Evolutionary conservation across 768 basidiomycete genomes (phyloP), one percentile per base, ranked within the genome.

Genomic region (Trametes sanguinea): DNA sequence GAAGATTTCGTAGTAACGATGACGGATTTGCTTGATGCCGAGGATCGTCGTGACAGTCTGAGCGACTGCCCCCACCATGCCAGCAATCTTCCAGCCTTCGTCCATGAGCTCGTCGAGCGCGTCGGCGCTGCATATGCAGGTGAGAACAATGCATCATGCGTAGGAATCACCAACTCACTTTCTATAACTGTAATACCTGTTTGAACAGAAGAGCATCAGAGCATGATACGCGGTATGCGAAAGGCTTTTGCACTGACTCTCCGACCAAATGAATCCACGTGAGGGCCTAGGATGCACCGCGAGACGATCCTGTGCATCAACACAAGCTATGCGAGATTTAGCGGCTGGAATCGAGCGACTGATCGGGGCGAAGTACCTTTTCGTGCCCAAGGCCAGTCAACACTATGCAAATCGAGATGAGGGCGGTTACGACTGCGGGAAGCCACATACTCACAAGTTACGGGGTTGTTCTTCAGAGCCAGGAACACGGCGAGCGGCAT

Each of bases 341-440:
- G 27, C 33, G 8, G 39, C 14, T 6, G 40, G 22, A 22, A 22
- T 22, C 22, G 22, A 22, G 22, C 22, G 22, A 22, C 22, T 2
- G 10, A 27, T n/a, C 27, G 33, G 14, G 13, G 2, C 17, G 5
- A 11, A 13, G 5, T 57, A 65, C 69, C 65, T 79, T 82, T 68
- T 86, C 85, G 60, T 85, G 83, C 7, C 80, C 72, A 43, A 86
- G 71, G 3, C 85, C 84, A 10, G 82, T 85, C 51, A 84, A 52
- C 67, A 75, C 82, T 83, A 37, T 11, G 50, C 22, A 33, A 40
- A 16, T 14, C 33, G 17, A 10, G 14, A 6, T 37, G 6, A 37
- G 35, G 6, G 35, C 35, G 30, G 48, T 29, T 32, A 16, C 5
- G 4, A 37, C n/a, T n/a, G 16, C 11, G 8, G 3, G 30, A 22